A percentile compares a stretch with the other conserved stretches of the same genome.
These are phyloP conservation scores for Saccharomycopsis amapae DNA, from an alignment of 805 yeast genomes.

Conservation along the genomic window DNA sequence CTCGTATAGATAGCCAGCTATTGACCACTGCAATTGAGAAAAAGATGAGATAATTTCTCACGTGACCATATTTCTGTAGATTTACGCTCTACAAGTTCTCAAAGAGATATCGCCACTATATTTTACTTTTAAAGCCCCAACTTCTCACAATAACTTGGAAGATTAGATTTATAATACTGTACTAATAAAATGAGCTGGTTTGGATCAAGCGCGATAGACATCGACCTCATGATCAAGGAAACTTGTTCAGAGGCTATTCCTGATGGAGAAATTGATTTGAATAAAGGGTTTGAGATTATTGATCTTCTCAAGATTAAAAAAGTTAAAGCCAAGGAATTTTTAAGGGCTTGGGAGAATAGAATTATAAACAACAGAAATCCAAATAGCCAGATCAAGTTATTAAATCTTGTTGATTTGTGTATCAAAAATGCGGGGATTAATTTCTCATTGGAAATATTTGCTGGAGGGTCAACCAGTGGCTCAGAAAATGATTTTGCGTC, in stretches of 20 bases:
- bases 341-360: conserved; percentile 76
- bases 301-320: conserved; percentile 80
- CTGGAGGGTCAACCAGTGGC: conserved; percentile 44
- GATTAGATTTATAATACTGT: too few species aligned
- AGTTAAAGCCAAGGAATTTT: conserved; percentile 71
- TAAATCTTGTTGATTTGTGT: conserved; percentile 77
- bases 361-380: conserved; percentile 63
- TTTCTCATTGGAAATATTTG: conserved; percentile 68
- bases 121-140: too few species aligned
- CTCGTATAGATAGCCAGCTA: too few species aligned
- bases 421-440: conserved; percentile 90
- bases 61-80: too few species aligned
- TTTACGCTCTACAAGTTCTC: too few species aligned
- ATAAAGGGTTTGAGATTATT: conserved; percentile 73
- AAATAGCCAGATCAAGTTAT: conserved; percentile 57
- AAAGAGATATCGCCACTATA: too few species aligned
- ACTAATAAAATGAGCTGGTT: conserved; percentile 2
- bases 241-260: conserved; percentile 75
- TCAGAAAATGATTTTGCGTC: conserved; percentile 9
- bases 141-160: too few species aligned
- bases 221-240: conserved; percentile 43
- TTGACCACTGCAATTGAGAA: too few species aligned
- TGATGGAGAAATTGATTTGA: conserved; percentile 62
- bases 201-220: conserved; percentile 1
- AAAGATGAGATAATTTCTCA: too few species aligned